Conservation (phyloP, 768 basidiomycete species). For the Pleurotus giganteus region DNA sequence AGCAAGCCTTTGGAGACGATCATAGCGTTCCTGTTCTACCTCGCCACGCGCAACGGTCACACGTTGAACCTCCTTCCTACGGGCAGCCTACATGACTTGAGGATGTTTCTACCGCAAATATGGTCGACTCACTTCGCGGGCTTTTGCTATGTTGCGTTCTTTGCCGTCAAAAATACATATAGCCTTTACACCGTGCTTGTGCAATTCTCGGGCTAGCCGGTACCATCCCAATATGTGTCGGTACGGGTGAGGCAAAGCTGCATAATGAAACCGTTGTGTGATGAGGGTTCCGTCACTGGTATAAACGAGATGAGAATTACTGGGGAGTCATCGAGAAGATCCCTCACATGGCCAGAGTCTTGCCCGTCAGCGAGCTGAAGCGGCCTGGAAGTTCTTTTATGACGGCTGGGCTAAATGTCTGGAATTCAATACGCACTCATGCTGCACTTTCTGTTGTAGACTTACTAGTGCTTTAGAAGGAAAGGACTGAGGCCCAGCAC, state of each 20-base stretch:
- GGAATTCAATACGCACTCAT: background rate
- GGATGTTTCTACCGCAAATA: background rate
- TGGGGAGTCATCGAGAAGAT: background rate
- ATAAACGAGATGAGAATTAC: conserved; percentile 9
- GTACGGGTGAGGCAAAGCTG: conserved; percentile 57
- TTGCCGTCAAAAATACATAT: conserved; percentile 84
- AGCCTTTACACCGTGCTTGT: conserved; percentile 50
- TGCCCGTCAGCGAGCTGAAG: conserved; percentile 57
- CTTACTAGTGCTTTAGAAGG: conserved; percentile 63
- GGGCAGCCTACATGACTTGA: conserved; percentile 40
- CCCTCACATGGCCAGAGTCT: conserved; percentile 71
- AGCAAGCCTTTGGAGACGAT: conserved; percentile 47
- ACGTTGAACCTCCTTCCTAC: conserved; percentile 50
- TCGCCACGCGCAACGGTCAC: conserved; percentile 48
- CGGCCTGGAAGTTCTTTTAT: conserved; percentile 64
- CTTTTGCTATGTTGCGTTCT: conserved; percentile 64
- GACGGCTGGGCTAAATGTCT: conserved; percentile 55
- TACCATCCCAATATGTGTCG: conserved; percentile 83
- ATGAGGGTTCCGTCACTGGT: conserved; percentile 81
- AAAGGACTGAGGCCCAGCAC: conserved; percentile 71
- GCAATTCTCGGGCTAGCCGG: conserved; percentile 60
- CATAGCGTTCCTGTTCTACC: conserved; percentile 57
- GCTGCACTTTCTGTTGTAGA: background rate
- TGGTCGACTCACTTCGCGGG: conserved; percentile 53
- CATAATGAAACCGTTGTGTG: conserved; percentile 80